phyloP scores from a whole-genome alignment of 345 rosid species.

The Iberis pinnata region DNA sequence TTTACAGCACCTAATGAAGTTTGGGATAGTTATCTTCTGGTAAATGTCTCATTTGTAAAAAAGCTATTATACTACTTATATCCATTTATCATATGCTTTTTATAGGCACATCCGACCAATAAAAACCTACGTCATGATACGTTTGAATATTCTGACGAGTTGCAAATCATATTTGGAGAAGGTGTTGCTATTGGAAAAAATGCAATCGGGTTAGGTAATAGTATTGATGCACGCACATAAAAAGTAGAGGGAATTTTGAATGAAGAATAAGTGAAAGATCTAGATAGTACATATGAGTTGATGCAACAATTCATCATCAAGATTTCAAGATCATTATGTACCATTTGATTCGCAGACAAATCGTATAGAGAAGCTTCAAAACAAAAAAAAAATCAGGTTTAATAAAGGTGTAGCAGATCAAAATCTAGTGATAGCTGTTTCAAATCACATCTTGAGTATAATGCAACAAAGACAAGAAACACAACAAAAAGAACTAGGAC shows the following conservation, averaged over 20 bases:
- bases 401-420: not conserved
- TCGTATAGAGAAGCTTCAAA: not conserved
- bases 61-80: no score
- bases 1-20: not conserved
- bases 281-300: not conserved
- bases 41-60: not conserved
- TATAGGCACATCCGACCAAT: not conserved
- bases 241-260: not conserved
- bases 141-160: not conserved
- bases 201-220: not conserved
- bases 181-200: not conserved
- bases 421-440: not conserved
- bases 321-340: not conserved
- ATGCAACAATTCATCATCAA: not conserved
- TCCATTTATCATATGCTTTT: no score
- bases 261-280: not conserved
- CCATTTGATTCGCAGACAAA: not conserved
- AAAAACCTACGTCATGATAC: not conserved
- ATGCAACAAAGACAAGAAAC: not conserved
- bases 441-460: not conserved
- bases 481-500: not conserved
- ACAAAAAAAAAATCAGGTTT: no score
- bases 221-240: not conserved
- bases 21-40: not conserved
- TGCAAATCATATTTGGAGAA: no score